These are phyloP conservation scores for Pestalotiopsis sp. DNA, from an alignment of 2,329 filamentous ascomycete genomes.

Conservation along the genomic window DNA sequence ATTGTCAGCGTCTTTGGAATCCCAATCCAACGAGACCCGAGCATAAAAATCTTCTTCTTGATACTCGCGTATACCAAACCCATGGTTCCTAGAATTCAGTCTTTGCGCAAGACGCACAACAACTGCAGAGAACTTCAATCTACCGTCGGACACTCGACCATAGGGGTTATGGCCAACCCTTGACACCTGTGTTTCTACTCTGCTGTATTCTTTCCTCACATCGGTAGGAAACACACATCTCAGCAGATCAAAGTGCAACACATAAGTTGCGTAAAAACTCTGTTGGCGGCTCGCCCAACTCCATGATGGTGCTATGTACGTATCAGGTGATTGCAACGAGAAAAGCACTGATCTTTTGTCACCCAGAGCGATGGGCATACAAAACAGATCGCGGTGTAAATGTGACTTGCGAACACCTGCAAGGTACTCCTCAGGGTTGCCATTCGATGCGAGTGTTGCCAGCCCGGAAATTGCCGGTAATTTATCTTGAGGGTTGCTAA, in stretches of 20 bases:
- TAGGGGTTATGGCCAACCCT: neutral
- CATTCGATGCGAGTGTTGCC: neutral
- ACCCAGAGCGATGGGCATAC: neutral
- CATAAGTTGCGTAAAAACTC: accelerated
- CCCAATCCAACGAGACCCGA: neutral
- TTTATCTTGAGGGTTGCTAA: neutral
- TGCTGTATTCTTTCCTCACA: neutral
- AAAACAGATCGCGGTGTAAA: neutral
- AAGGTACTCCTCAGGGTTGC: neutral
- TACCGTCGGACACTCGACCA: neutral
- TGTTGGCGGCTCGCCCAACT: neutral
- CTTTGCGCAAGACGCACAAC: neutral
- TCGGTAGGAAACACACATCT: neutral
- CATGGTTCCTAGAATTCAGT: neutral
- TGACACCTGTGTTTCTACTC: neutral
- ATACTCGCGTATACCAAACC: neutral
- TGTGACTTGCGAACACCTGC: neutral
- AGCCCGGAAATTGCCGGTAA: neutral
- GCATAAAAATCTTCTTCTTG: neutral
- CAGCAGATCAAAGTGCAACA: accelerated
- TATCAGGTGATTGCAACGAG: neutral
- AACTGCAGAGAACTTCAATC: neutral
- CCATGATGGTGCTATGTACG: neutral
- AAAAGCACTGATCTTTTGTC: neutral
- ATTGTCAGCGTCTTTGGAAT: neutral